Base-by-base conservation (phyloP, 768 basidiomycete species). In the Boletus tylopilopsis region DNA sequence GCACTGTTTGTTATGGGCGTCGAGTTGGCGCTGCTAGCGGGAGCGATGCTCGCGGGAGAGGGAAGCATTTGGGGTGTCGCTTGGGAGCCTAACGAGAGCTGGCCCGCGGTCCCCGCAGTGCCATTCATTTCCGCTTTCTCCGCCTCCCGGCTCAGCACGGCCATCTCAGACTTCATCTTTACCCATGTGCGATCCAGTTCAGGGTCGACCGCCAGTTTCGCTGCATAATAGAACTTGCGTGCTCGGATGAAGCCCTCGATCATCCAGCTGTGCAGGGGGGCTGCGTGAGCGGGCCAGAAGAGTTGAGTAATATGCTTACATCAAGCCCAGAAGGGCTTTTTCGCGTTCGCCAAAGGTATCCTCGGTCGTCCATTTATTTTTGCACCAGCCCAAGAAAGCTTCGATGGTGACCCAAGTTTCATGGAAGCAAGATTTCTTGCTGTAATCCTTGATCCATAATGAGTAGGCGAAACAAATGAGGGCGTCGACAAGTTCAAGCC, bases 391-490 rank as follows among this genome's bases (percentile, higher is more conserved):
- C n/a, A 90, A 71, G 56, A 85, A 88, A 3, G 77, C 80, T 53
- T 81, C 76, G 57, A 85, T 83, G 11, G 84, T 87, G 12, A 70
- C 63, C 87, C 87, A 90, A 16, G 81, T 81, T 43, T 79, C 77
- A 36, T 71, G 73, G 60, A 73, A 75, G 65, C 86, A 88, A 7
- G 68, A 59, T 49, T 75, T 75, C 50, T 74, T 73, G 56, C 72
- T 66, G 59, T 82, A 80, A 53, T 90, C 88, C 60, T 78, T 83
- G 67, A 79, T 82, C 90, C 90, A 94, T 56, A 89, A 76, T 5
- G 87, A 78, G 63, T 90, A 94, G 5, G 86, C 81, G 69, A 92
- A 93, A 69, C 85, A 87, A 36, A 92, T 73, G 49, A 92, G 77
- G 36, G 90, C 85, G 67, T 93, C 89, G 34, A 90, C 70, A 40